These are phyloP conservation scores for Coleophoma cylindrospora DNA, from an alignment of 2,329 filamentous ascomycete species.

Conservation along the genomic window DNA sequence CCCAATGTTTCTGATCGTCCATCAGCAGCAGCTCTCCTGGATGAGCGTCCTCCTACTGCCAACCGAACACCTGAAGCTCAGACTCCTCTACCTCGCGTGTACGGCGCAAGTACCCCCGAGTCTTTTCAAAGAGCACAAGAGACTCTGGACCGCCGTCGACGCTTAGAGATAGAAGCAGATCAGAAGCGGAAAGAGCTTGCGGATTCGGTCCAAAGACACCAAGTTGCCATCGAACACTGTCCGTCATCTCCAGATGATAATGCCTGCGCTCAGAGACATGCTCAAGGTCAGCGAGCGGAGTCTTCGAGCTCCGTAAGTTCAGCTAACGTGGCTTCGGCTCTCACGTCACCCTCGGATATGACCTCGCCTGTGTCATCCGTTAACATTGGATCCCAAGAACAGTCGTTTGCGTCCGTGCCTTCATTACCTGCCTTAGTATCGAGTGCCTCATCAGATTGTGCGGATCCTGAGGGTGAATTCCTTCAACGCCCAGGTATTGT, in stretches of 20 bases:
- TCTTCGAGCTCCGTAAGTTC: slow-evolving; percentile 26
- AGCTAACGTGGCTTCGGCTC: slow-evolving; percentile 36
- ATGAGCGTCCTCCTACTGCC: slow-evolving; percentile 43
- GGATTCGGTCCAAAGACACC: slow-evolving; percentile 6
- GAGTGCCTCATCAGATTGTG: slow-evolving; percentile 59
- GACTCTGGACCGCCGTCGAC: slow-evolving; percentile 22
- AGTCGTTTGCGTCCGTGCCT: slow-evolving; percentile 51
- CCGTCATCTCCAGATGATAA: slow-evolving; percentile 43
- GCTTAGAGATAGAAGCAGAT: slow-evolving; percentile 29
- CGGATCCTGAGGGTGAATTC: slow-evolving; percentile 57
- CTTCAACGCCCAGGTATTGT: slow-evolving; percentile 42
- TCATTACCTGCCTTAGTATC: slow-evolving; percentile 60
- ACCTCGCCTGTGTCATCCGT: slow-evolving; percentile 35
- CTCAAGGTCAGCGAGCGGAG: slow-evolving; percentile 15
- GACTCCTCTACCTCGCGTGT: slow-evolving; percentile 29
- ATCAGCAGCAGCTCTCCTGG: slow-evolving; percentile 27
- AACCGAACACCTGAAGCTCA: slow-evolving; percentile 36
- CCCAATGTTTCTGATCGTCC: slow-evolving; percentile 15
- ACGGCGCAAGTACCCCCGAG: slow-evolving; percentile 34
- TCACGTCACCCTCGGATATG: slow-evolving; percentile 20
- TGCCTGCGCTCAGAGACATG: slow-evolving; percentile 19
- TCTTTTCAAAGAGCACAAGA: slow-evolving; percentile 33
- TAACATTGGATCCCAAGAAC: slow-evolving; percentile 36
- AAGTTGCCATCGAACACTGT: slow-evolving; percentile 31
- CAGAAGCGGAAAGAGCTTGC: slow-evolving; percentile 21